Evolutionary conservation across 2,329 filamentous ascomycete genomes (phyloP).

Genomic region (Calonectria montana): DNA sequence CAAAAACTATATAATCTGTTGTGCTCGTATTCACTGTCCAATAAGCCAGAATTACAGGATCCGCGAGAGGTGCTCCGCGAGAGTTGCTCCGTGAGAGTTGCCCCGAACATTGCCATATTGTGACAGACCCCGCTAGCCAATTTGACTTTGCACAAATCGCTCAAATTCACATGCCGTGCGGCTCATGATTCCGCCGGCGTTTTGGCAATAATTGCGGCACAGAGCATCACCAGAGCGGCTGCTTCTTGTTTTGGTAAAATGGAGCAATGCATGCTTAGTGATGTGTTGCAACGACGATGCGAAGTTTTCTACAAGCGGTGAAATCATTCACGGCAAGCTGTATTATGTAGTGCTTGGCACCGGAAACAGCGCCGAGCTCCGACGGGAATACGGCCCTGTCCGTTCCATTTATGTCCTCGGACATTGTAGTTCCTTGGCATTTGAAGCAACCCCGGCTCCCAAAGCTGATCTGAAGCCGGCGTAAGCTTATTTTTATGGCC

Average conservation of each 20-base stretch:
- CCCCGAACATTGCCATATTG: neutral
- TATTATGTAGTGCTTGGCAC: neutral
- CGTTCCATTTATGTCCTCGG: neutral
- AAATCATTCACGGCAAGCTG: neutral
- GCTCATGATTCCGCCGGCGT: neutral
- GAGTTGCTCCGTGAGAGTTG: no score
- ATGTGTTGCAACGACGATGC: neutral
- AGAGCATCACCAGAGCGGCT: neutral
- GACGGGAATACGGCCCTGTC: neutral
- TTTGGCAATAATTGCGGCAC: neutral
- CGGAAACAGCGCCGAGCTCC: neutral
- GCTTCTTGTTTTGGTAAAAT: neutral
- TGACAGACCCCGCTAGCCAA: neutral
- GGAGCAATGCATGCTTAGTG: neutral
- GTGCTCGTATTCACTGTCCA: neutral
- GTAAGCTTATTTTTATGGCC: neutral
- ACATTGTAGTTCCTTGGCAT: neutral
- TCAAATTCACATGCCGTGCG: neutral
- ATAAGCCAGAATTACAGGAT: neutral
- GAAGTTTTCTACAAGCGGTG: neutral
- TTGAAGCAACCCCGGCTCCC: neutral
- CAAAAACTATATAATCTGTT: neutral
- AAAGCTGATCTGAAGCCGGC: neutral
- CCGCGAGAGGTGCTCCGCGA: no score
- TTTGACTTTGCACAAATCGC: constrained; percentile 1